Evolutionary conservation across 495 filamentous ascomycete genomes (phyloP), one percentile per base, ranked within the genome.

Genomic region (Aspergillus ellipticus): DNA sequence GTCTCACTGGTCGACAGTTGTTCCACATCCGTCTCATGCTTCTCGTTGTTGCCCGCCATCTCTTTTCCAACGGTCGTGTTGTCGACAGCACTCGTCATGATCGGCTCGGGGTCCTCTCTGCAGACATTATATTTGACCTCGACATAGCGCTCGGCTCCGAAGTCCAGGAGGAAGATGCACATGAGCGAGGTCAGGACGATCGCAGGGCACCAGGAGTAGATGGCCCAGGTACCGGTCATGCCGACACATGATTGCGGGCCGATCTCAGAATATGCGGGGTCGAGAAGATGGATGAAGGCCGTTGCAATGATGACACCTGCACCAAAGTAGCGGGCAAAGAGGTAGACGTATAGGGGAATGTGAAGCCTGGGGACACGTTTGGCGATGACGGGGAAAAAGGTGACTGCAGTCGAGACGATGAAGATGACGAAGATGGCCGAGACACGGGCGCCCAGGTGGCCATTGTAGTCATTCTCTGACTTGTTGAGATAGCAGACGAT

Each of bases 271-370:
- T 82, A 82, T 0, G 79, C 81, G 0, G 81, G 80, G 33, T 81
- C 80, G 17, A 84, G 76, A 0, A 82, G 76, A 33, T 70, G 66
- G 31, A 75, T 66, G 52, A 90, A 92, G 10, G 89, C 87, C 6
- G 87, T 90, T 7, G 83, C 83, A 21, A 89, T 73, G 58, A 89
- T 89, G 49, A 89, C 87, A 3, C 86, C 86, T 0, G 84, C 81
- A 21, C 87, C 86, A 55, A 89, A 86, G 66, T 88, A 89, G 49
- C 84, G 85, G 6, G 84, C 84, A 48, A 90, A 77, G 58, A 92
- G 88, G 69, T 89, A 92, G 13, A 82, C 81, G 53, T 78, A 79
- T 17, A 78, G 70, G 0, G 85, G 88, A 2, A 89, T 74, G 45
- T 48, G 45, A 7, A 48, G 45, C 5, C 45, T 24, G 28, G 45